Evolutionary conservation across 1,284 basidiomycete species (phyloP).

Genomic region (Wolfiporia cocos): DNA sequence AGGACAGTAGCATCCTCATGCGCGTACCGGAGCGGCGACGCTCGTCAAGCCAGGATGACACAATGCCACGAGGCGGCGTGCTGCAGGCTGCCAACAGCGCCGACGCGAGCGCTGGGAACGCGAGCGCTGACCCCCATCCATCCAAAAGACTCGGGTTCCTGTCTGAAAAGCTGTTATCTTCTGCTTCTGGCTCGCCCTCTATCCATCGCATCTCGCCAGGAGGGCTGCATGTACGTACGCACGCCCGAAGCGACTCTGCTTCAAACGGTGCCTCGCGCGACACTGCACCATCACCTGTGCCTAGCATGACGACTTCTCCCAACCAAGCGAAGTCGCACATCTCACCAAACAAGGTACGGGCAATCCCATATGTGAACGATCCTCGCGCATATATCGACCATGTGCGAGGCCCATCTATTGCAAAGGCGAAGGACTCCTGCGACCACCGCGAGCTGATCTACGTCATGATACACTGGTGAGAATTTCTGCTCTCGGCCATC

Average conservation of each 20-base stretch:
- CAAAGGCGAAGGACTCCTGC: too few relatives aligned
- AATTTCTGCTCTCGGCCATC: too few relatives aligned
- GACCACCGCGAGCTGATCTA: too few relatives aligned
- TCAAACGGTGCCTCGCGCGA: slow-evolving; percentile 17
- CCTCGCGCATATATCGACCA: too few relatives aligned
- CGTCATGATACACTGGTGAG: too few relatives aligned
- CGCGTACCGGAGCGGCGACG: slow-evolving; percentile 18
- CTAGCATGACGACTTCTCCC: slow-evolving; percentile 17
- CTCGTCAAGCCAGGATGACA: slow-evolving; percentile 24
- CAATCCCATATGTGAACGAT: too few relatives aligned
- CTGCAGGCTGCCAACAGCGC: slow-evolving; percentile 6
- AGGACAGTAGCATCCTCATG: slow-evolving; percentile 12
- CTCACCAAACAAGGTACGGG: slow-evolving; percentile 61
- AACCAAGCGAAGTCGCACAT: slow-evolving; percentile 35
- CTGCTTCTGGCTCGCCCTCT: slow-evolving; percentile 15
- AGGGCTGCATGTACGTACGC: slow-evolving; percentile 18
- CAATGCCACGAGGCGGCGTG: slow-evolving; percentile 16
- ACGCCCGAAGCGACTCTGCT: slow-evolving; percentile 24
- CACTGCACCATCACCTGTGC: slow-evolving; percentile 20
- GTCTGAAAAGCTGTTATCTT: slow-evolving; percentile 26
- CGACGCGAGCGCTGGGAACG: slow-evolving; percentile 4
- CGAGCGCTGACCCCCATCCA: slow-evolving; percentile 11
- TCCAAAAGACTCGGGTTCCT: slow-evolving; percentile 24
- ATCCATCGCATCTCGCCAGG: slow-evolving; percentile 17
- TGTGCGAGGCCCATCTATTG: too few relatives aligned